A percentile compares a stretch with the other conserved stretches of the same genome.
Conservation (phyloP, 1,284 basidiomycete species). For the Moesziomyces antarcticus region DNA sequence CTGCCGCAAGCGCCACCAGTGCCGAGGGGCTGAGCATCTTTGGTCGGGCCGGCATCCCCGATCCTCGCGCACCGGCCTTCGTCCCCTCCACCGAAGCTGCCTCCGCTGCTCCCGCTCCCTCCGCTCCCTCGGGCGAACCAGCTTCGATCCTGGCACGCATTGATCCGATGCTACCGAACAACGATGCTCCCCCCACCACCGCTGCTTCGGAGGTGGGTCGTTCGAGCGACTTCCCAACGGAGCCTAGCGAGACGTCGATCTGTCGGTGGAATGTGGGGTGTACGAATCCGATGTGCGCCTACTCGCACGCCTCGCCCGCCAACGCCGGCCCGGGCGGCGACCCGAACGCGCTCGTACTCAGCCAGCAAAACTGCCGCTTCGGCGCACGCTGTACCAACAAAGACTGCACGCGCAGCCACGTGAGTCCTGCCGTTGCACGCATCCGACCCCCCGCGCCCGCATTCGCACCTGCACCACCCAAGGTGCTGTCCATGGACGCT, state of each 20-base stretch:
- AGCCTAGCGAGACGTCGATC: conserved; percentile 47
- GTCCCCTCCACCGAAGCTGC: conserved; percentile 37
- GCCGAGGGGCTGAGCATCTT: conserved; percentile 53
- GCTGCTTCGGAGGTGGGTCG: conserved; percentile 2
- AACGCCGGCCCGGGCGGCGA: conserved; percentile 48
- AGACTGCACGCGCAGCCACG: conserved; percentile 62
- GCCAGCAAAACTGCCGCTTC: conserved; percentile 52
- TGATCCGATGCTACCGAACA: conserved; percentile 62
- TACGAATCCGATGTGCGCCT: conserved; percentile 63
- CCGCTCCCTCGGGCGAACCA: conserved; percentile 1
- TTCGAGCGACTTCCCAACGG: conserved; percentile 47
- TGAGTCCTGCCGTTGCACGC: conserved; percentile 51
- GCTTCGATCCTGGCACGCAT: conserved; percentile 58
- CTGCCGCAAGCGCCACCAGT: conserved; percentile 1
- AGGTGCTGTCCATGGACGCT: conserved; percentile 17
- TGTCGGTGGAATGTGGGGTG: conserved; percentile 61
- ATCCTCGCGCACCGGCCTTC: conserved; percentile 60
- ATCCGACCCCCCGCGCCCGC: conserved; percentile 2
- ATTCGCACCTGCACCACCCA: conserved; percentile 3
- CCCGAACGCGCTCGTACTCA: conserved; percentile 58
- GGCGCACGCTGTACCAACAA: conserved; percentile 54
- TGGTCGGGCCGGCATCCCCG: conserved; percentile 57
- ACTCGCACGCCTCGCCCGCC: conserved; percentile 61
- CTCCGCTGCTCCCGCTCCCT: background rate
- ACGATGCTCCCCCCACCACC: conserved; percentile 21